Conservation (phyloP, 2,329 filamentous ascomycete species). For the Nothomitra cinnamomea region DNA sequence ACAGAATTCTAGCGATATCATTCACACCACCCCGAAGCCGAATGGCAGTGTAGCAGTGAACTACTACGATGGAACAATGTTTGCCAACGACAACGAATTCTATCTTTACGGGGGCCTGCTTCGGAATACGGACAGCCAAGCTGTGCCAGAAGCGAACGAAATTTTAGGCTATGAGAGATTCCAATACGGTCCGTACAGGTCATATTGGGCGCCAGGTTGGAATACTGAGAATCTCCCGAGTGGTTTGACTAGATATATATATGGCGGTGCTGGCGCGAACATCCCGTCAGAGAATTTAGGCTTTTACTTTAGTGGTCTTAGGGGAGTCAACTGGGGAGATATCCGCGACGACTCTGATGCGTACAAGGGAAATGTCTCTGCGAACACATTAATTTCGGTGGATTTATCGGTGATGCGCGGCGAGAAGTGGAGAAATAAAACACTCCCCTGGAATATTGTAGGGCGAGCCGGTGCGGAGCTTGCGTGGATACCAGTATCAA, state of each 20-base stretch:
- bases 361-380: constrained; percentile 26
- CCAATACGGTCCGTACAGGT: constrained; percentile 31
- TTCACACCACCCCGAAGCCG: constrained; percentile 3
- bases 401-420: constrained; percentile 36
- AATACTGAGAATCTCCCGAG: constrained; percentile 24
- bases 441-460: constrained; percentile 31
- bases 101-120: constrained; percentile 34
- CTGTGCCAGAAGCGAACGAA: constrained; percentile 24
- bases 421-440: constrained; percentile 39
- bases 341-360: constrained; percentile 29
- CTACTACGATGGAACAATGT: constrained; percentile 44
- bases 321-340: constrained; percentile 30
- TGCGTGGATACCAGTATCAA: constrained; percentile 37
- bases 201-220: constrained; percentile 29
- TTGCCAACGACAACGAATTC: constrained; percentile 46
- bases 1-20: constrained; percentile 28
- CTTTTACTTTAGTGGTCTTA: constrained; percentile 53
- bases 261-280: constrained; percentile 45
- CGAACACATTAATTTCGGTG: constrained; percentile 41
- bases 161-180: constrained; percentile 36
- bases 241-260: constrained; percentile 41
- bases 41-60: constrained; percentile 34
- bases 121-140: constrained; percentile 19
- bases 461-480: constrained; percentile 46
- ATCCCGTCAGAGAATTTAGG: constrained; percentile 54